Percentiles rank a stretch among this genome's conserved stretches.
Conservation (phyloP, 805 yeast species). For the Candida rishiriensis region DNA sequence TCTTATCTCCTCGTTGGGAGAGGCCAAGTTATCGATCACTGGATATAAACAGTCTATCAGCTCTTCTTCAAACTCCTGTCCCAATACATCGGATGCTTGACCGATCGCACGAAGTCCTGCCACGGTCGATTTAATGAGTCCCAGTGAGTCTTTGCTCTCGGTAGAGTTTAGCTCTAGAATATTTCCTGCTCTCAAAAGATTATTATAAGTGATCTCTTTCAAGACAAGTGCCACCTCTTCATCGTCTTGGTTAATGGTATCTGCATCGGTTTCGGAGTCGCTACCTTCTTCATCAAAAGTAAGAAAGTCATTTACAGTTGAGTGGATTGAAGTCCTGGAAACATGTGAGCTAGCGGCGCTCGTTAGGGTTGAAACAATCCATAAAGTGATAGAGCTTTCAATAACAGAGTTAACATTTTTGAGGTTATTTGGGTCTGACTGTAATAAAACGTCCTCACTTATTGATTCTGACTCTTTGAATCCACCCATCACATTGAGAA, state of each 20-base stretch:
- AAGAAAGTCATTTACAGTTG: slow-evolving; percentile 19
- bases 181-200: slow-evolving; percentile 39
- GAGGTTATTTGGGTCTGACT: not conserved
- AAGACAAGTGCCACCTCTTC: slow-evolving; percentile 1
- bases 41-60: slow-evolving; percentile 71
- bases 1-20: slow-evolving; percentile 40
- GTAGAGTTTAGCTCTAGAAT: slow-evolving; percentile 34
- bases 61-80: slow-evolving; percentile 43
- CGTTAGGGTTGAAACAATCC: slow-evolving; percentile 35
- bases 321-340: no score
- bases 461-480: not conserved
- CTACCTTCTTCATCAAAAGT: slow-evolving; percentile 18
- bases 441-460: slow-evolving; percentile 2
- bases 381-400: slow-evolving; percentile 28
- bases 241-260: slow-evolving; percentile 8
- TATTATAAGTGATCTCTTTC: slow-evolving; percentile 24
- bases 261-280: slow-evolving; percentile 10
- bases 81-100: slow-evolving; percentile 27
- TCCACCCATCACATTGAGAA: slow-evolving; percentile 7
- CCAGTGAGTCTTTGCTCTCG: slow-evolving; percentile 10
- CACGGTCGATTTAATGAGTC: slow-evolving; percentile 11
- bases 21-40: slow-evolving; percentile 67
- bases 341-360: no score
- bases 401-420: slow-evolving; percentile 9
- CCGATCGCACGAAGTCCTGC: slow-evolving; percentile 44